phyloP scores from a whole-genome alignment of 2,329 filamentous ascomycete species.

The Chrysoporthe puriensis region DNA sequence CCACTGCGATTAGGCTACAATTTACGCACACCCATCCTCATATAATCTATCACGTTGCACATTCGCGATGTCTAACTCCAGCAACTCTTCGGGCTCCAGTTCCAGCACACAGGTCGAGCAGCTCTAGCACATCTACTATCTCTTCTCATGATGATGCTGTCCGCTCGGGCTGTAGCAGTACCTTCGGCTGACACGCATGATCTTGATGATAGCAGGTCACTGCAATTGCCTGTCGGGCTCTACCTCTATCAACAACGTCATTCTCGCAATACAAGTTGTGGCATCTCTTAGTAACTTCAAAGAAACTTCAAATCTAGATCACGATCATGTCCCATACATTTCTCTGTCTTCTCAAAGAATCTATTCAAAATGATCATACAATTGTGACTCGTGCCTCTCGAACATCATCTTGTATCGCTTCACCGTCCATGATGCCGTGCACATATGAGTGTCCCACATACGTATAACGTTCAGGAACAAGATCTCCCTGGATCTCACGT shows the following conservation, averaged over 20 bases:
- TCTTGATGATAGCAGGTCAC: background rate
- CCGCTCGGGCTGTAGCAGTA: conserved; percentile 1
- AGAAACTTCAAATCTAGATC: too few relatives aligned
- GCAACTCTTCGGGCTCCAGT: background rate
- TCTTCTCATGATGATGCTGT: conserved; percentile 4
- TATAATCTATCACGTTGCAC: too few relatives aligned
- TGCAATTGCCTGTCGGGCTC: too few relatives aligned
- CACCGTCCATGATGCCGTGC: background rate
- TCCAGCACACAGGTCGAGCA: background rate
- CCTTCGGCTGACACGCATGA: conserved; percentile 3
- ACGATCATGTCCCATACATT: background rate
- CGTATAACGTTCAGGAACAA: background rate
- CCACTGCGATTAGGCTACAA: too few relatives aligned
- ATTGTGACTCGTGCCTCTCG: background rate
- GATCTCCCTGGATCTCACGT: background rate
- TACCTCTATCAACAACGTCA: too few relatives aligned
- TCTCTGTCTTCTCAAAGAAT: background rate
- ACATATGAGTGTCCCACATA: background rate
- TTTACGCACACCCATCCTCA: too few relatives aligned
- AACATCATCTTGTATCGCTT: background rate
- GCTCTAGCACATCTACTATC: background rate
- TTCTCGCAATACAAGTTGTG: too few relatives aligned
- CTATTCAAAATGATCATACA: background rate
- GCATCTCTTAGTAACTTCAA: too few relatives aligned
- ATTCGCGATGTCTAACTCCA: background rate